Evolutionary conservation across 225 moss, liverwort and hornwort genomes (phyloP).

Genomic region (Rhytidiadelphus loreus): DNA sequence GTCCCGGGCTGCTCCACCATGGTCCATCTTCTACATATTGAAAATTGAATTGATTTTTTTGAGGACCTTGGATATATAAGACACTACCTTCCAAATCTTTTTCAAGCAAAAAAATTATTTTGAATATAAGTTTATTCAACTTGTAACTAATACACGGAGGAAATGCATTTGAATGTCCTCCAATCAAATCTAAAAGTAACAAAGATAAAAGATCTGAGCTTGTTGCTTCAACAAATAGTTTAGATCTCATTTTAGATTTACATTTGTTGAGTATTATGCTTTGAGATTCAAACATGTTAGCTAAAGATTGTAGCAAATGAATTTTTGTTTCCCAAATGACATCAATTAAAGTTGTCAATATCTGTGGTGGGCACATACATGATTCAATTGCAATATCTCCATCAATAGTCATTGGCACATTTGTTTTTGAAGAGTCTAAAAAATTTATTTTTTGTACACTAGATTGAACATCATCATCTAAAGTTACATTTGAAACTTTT

Average conservation of each 20-base stretch:
- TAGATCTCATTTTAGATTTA: background rate
- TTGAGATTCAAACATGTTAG: slow-evolving; percentile 10
- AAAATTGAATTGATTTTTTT: background rate
- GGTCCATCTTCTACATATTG: slow-evolving; percentile 2
- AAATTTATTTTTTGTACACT: background rate
- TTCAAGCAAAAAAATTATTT: slow-evolving; percentile 41
- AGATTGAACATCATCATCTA: background rate
- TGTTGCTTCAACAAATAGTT: background rate
- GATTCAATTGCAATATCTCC: background rate
- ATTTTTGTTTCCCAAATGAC: slow-evolving; percentile 8
- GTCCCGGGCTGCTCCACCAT: slow-evolving; percentile 11
- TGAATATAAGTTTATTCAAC: slow-evolving; percentile 33
- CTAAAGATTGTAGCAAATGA: slow-evolving; percentile 12
- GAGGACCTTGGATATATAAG: background rate
- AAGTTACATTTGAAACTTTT: background rate
- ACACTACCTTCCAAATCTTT: background rate
- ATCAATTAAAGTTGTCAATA: background rate
- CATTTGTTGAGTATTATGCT: slow-evolving; percentile 3
- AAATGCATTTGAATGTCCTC: slow-evolving; percentile 20
- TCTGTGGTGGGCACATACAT: too few species aligned
- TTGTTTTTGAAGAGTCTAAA: background rate
- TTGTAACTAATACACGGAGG: background rate
- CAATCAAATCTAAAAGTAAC: slow-evolving; percentile 57
- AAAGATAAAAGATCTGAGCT: slow-evolving; percentile 20
- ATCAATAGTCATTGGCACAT: background rate